Base-by-base conservation (phyloP, 495 filamentous ascomycete genomes). In the Beverwykella pulmonaria region DNA sequence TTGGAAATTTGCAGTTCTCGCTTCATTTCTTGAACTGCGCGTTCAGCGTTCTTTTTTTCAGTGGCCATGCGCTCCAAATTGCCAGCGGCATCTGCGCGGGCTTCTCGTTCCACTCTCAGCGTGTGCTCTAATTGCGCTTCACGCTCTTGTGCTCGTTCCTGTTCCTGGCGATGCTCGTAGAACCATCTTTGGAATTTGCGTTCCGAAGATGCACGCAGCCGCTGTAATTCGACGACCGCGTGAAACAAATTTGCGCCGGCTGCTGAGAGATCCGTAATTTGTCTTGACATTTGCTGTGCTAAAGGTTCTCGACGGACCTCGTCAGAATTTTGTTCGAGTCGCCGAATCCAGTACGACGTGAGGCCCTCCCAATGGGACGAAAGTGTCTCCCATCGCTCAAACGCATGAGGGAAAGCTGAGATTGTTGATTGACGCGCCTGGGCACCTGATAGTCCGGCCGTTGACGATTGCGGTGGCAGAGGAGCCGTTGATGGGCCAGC, bases 151-250 rank as follows among this genome's bases (percentile, higher is more conserved):
- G 87, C 79, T 14, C 90, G 88, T 79, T 98, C 94, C 69, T 95
- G 86, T 61, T 97, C 92, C 41, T 86, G 82, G 48, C 93, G 86
- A 1, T 91, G 96, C 70, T 98, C 94, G 74, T 96, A 95, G 78
- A 97, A 97, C 94, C 94, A 98, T 44, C 95, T 87, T 76, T 98
- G 95, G 75, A 98, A 98, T 74, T 98, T 98, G 36, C 95, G 85
- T 76, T 98, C 95, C 1, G 92, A 97, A 22, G 91, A 95, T 20
- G 95, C 94, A 22, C 94, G 91, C 15, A 98, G 82, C n/a, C 94
- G 88, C 72, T 98, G 94, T 32, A 98, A 80, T 74, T 98, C 94
- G 15, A 98, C 93, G 1, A 98, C 93, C 6, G 95, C 94, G 74
- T 98, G 94, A 75, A 98, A 98, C 7, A 98, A 83, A 72, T 98